A percentile compares a stretch with the other conserved stretches of the same genome.
Conservation (phyloP, 2,329 filamentous ascomycete genomes). For the Diaporthe amygdali region DNA sequence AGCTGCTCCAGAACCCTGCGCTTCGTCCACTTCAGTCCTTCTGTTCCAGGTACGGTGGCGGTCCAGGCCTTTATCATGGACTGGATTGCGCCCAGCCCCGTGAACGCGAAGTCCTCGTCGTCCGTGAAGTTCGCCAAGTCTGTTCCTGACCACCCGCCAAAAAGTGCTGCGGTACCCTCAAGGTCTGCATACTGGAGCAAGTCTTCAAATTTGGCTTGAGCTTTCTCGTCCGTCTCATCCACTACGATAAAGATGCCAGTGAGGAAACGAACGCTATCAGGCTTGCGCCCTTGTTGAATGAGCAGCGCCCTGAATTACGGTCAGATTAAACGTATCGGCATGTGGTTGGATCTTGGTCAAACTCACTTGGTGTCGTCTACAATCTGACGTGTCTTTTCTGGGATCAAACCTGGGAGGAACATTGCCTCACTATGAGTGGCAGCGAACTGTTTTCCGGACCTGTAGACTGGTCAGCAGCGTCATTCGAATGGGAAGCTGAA, state of each 20-base stretch:
- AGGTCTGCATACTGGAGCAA: constrained; percentile 8
- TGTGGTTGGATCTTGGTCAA: no score
- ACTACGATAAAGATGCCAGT: constrained; percentile 18
- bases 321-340: not conserved
- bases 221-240: constrained; percentile 19
- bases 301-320: not conserved
- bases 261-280: constrained; percentile 5
- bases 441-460: constrained; percentile 13
- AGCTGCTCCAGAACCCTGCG: constrained; percentile 10
- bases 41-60: constrained; percentile 1
- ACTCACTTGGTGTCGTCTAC: constrained; percentile 7
- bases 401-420: constrained; percentile 12
- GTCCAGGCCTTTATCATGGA: constrained; percentile 17
- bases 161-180: constrained; percentile 10
- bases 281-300: not conserved
- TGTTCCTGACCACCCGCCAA: constrained; percentile 15
- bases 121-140: constrained; percentile 14
- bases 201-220: constrained; percentile 13
- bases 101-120: constrained; percentile 19
- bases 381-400: constrained; percentile 1
- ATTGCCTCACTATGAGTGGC: constrained; percentile 20
- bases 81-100: not conserved
- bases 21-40: constrained; percentile 17
- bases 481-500: no score
- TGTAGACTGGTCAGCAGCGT: not conserved